These are phyloP conservation scores for Cenchrus purpureus DNA, from an alignment of 176 grass and related monocot genomes.

Conservation along the genomic window DNA sequence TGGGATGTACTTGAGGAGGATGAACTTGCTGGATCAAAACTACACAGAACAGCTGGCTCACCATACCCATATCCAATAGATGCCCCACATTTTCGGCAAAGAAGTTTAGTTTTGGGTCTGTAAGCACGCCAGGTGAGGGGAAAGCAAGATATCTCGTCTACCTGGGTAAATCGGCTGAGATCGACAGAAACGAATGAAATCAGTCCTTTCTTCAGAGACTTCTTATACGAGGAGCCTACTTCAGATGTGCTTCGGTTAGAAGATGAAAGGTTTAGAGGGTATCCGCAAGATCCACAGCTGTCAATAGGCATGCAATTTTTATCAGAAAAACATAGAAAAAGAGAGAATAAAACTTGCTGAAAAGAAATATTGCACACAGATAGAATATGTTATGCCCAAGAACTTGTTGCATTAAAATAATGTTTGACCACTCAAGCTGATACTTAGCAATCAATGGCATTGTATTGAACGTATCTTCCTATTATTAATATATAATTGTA, in stretches of 20 bases:
- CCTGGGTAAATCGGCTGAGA: conserved; percentile 72
- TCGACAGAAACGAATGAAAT: conserved; percentile 63
- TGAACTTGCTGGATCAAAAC: conserved; percentile 57
- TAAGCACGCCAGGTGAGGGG: conserved; percentile 53
- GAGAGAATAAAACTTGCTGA: background rate
- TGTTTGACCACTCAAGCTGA: background rate
- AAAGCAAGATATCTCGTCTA: conserved; percentile 61
- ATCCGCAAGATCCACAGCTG: conserved; percentile 70
- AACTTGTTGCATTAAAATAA: background rate
- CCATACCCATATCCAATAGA: conserved; percentile 60
- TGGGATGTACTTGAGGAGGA: conserved; percentile 51
- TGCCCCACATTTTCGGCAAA: conserved; percentile 65
- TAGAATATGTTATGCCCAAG: background rate
- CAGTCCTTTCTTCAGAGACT: conserved; percentile 65
- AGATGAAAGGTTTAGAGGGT: conserved; percentile 67
- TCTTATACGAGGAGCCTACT: conserved; percentile 52
- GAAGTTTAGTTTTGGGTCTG: conserved; percentile 69
- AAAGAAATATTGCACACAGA: background rate
- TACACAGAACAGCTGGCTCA: conserved; percentile 67
- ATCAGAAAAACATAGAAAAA: conserved; percentile 20
- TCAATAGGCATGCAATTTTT: conserved; percentile 37
- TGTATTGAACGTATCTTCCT: background rate
- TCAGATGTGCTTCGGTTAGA: conserved; percentile 64
- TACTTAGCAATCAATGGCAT: conserved; percentile 1
- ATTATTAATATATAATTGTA: background rate